A percentile compares a stretch with the other conserved stretches of the same genome.
phyloP scores from a whole-genome alignment of 2,329 filamentous ascomycete genomes.

The Aspergillus brunneoviolaceus region DNA sequence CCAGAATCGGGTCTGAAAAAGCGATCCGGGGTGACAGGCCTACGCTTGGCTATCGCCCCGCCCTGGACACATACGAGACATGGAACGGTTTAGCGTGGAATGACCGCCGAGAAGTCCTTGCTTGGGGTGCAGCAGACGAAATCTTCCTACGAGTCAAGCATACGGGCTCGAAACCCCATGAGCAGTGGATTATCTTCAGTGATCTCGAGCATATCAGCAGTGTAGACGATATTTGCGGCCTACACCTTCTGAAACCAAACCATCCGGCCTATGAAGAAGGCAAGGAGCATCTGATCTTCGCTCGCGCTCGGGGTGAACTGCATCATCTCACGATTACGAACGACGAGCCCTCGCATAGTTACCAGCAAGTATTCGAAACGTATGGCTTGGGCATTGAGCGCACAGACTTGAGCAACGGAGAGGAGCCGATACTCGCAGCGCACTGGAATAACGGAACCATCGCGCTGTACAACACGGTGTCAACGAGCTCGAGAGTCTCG shows the following conservation, averaged over 20 bases:
- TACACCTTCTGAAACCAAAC: conserved; percentile 53
- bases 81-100: conserved; percentile 49
- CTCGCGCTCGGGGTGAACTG: conserved; percentile 57
- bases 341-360: conserved; percentile 28
- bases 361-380: conserved; percentile 46
- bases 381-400: conserved; percentile 47
- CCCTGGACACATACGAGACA: conserved; percentile 59
- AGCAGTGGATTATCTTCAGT: conserved; percentile 54
- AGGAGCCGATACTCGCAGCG: conserved; percentile 50
- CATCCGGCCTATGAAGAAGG: conserved; percentile 35
- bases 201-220: conserved; percentile 52
- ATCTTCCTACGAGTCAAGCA: conserved; percentile 53
- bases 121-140: conserved; percentile 61
- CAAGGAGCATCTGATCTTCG: conserved; percentile 53
- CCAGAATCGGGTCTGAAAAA: conserved; percentile 32
- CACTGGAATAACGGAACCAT: conserved; percentile 51
- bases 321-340: conserved; percentile 38
- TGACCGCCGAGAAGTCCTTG: conserved; percentile 56
- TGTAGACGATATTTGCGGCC: conserved; percentile 59
- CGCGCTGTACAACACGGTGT: conserved; percentile 47
- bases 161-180: conserved; percentile 34
- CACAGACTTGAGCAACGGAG: conserved; percentile 46
- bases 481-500: conserved; percentile 31
- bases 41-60: conserved; percentile 58
- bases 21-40: conserved; percentile 49